A percentile compares a stretch with the other conserved stretches of the same genome.
Evolutionary conservation across 2,329 filamentous ascomycete genomes (phyloP).

Genomic region (Botrytis byssoidea): DNA sequence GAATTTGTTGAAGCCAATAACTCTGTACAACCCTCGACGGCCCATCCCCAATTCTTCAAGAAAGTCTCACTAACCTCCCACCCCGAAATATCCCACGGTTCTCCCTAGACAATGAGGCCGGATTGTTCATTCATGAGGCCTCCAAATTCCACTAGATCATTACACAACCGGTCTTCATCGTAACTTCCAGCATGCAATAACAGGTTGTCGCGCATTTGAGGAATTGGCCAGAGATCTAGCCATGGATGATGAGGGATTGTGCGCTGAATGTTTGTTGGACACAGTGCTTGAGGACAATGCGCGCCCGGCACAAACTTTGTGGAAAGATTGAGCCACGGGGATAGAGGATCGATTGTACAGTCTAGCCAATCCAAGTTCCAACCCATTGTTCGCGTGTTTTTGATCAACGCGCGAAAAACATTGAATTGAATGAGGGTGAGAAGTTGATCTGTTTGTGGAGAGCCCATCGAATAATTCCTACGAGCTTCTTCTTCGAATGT

Average conservation of each 20-base stretch:
- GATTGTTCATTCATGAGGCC: conserved; percentile 40
- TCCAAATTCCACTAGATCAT: conserved; percentile 43
- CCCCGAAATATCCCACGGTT: conserved; percentile 43
- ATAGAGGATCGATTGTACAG: conserved; percentile 38
- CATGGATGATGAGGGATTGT: conserved; percentile 44
- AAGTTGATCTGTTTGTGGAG: conserved; percentile 8
- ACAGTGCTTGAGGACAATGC: conserved; percentile 40
- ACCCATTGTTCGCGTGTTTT: conserved; percentile 38
- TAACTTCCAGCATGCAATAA: conserved; percentile 42
- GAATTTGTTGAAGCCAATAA: conserved; percentile 41
- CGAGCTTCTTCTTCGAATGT: neutral
- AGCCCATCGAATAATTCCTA: neutral
- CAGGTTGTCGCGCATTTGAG: conserved; percentile 42
- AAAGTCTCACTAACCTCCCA: conserved; percentile 47
- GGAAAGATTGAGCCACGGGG: conserved; percentile 37
- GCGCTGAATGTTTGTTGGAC: conserved; percentile 45
- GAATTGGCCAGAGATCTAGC: conserved; percentile 45
- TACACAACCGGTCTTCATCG: conserved; percentile 47
- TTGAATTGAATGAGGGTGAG: conserved; percentile 36
- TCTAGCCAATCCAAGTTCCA: conserved; percentile 15
- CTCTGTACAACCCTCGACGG: conserved; percentile 34
- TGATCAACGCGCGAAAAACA: conserved; percentile 41
- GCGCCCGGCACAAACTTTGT: conserved; percentile 36
- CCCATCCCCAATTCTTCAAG: conserved; percentile 42
- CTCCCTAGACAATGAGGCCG: conserved; percentile 41